Evolutionary conservation across 2,329 filamentous ascomycete species (phyloP).

Genomic region (Trichophaea hybrida): DNA sequence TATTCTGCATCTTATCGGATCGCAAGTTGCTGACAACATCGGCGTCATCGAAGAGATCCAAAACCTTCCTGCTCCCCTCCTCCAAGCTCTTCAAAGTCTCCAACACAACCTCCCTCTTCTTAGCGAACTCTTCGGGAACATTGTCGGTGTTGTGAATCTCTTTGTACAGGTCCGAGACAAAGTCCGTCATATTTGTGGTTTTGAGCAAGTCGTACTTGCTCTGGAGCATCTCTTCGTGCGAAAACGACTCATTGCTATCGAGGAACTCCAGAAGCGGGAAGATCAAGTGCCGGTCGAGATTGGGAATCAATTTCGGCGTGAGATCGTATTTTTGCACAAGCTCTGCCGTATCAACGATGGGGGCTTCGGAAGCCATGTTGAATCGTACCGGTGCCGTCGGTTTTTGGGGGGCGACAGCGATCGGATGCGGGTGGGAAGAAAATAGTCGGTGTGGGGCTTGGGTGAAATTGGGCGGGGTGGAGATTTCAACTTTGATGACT

Average conservation of each 20-base stretch:
- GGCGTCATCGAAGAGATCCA: constrained; percentile 70
- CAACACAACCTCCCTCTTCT: constrained; percentile 80
- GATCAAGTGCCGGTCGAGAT: constrained; percentile 90
- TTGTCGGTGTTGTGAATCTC: constrained; percentile 70
- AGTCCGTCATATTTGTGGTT: constrained; percentile 98
- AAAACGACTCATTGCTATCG: constrained; percentile 43
- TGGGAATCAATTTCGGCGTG: constrained; percentile 73
- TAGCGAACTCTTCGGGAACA: constrained; percentile 68
- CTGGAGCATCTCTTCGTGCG: constrained; percentile 57
- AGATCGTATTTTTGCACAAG: constrained; percentile 45
- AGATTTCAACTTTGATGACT: constrained; percentile 3
- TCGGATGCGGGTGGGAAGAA: background rate
- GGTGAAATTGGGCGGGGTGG: background rate
- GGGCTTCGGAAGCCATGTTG: constrained; percentile 2
- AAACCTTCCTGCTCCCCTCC: constrained; percentile 78
- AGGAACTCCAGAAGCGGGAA: constrained; percentile 93
- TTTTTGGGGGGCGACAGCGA: constrained; percentile 35
- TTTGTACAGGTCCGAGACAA: constrained; percentile 80
- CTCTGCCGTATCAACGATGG: background rate
- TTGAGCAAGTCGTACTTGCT: constrained; percentile 90
- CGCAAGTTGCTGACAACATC: constrained; percentile 81
- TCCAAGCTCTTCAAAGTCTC: constrained; percentile 68
- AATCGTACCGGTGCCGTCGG: constrained; percentile 35
- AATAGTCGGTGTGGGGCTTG: background rate
- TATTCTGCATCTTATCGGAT: constrained; percentile 95